Evolutionary conservation across 108 stramenopile species (phyloP).

Genomic region (Nitzschia putrida): DNA sequence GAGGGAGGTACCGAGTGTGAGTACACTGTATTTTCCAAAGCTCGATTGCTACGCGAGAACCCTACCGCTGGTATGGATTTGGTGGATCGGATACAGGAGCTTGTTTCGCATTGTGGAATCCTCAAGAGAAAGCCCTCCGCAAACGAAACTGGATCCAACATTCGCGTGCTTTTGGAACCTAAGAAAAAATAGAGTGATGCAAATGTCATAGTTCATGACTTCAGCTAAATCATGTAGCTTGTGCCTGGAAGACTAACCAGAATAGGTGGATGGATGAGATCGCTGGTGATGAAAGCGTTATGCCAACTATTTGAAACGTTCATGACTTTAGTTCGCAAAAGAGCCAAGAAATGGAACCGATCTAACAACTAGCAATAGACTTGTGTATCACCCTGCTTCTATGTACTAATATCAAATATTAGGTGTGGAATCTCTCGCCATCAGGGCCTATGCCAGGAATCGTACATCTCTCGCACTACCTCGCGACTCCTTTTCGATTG

Average conservation of each 20-base stretch:
- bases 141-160: slow-evolving; percentile 19
- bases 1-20: slow-evolving; percentile 61
- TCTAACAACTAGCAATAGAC: no score
- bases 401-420: no score
- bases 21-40: slow-evolving; percentile 56
- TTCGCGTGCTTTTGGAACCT: slow-evolving; percentile 19
- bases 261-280: no score
- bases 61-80: slow-evolving; percentile 48
- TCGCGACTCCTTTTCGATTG: slow-evolving; percentile 19
- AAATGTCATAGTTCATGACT: background rate
- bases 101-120: slow-evolving; percentile 44
- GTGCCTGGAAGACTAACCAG: no score
- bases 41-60: slow-evolving; percentile 43
- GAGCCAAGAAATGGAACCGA: no score
- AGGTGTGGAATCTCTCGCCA: no score
- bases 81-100: slow-evolving; percentile 50
- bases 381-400: no score
- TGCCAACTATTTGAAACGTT: no score
- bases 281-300: no score
- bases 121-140: slow-evolving; percentile 17
- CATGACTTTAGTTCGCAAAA: no score
- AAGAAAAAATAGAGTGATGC: slow-evolving; percentile 12
- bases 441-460: no score
- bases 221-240: no score
- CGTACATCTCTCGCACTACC: background rate